phyloP scores from a whole-genome alignment of 2,329 filamentous ascomycete species.

The Bisporella sp. region DNA sequence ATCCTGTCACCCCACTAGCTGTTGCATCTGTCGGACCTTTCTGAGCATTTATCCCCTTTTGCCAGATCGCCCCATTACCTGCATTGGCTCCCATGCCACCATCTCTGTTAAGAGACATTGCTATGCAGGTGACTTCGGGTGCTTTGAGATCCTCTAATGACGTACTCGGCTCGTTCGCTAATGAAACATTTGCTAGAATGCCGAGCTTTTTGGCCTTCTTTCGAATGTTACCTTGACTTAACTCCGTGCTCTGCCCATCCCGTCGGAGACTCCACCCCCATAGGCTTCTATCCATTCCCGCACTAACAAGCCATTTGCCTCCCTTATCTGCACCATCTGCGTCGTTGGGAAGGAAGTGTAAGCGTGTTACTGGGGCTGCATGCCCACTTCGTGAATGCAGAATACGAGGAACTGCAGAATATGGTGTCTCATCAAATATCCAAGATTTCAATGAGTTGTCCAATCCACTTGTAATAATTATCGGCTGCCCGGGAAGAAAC shows the following conservation, averaged over 20 bases:
- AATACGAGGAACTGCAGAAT: constrained; percentile 77
- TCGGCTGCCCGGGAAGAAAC: constrained; percentile 82
- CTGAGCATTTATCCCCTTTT: constrained; percentile 57
- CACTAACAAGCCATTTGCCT: constrained; percentile 92
- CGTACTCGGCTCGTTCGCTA: constrained; percentile 53
- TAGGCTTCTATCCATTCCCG: constrained; percentile 80
- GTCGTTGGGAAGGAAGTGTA: constrained; percentile 80
- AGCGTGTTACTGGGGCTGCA: constrained; percentile 72
- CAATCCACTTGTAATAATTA: constrained; percentile 81
- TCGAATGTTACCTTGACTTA: constrained; percentile 84
- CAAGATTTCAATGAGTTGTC: constrained; percentile 94
- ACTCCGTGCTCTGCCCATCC: constrained; percentile 87
- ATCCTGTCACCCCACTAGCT: constrained; percentile 73
- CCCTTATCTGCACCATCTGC: constrained; percentile 83
- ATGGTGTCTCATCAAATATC: constrained; percentile 92
- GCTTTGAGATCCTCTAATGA: constrained; percentile 75
- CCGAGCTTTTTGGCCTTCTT: constrained; percentile 86
- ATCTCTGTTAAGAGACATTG: constrained; percentile 87
- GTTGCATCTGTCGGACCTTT: constrained; percentile 61
- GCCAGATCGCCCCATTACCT: constrained; percentile 75
- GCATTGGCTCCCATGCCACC: constrained; percentile 84
- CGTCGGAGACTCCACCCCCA: constrained; percentile 96
- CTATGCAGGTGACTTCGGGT: constrained; percentile 85
- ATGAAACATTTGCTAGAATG: constrained; percentile 51
- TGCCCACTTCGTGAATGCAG: constrained; percentile 85